These are phyloP conservation scores for Trichoderma lentiforme DNA, from an alignment of 2,329 filamentous ascomycete species.

Conservation along the genomic window DNA sequence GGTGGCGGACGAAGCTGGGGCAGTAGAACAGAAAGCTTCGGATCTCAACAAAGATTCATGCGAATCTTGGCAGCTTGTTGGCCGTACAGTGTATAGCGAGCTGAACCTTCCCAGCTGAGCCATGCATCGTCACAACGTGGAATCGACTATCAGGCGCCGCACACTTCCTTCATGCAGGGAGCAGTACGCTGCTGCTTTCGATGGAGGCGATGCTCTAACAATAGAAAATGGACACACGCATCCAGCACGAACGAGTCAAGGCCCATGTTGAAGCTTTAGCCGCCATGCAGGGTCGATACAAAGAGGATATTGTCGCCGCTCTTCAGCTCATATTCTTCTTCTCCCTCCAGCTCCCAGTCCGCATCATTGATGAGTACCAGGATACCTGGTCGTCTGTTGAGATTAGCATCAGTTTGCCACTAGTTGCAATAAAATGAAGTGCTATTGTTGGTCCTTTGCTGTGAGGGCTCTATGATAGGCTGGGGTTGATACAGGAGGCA, in stretches of 20 bases:
- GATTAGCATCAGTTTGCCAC: conserved; percentile 1
- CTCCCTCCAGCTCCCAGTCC: conserved; percentile 96
- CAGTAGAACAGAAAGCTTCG: background rate
- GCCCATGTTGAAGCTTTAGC: conserved; percentile 46
- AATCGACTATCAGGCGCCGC: background rate
- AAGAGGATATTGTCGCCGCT: conserved; percentile 85
- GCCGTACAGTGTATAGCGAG: background rate
- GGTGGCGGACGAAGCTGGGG: background rate
- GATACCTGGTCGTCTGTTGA: conserved; percentile 80
- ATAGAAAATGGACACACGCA: background rate
- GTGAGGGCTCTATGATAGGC: background rate
- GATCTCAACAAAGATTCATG: background rate
- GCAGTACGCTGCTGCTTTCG: background rate
- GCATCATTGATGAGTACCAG: conserved; percentile 96
- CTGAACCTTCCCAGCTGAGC: background rate
- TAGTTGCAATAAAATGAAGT: background rate
- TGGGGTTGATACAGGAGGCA: background rate
- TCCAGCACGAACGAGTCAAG: background rate
- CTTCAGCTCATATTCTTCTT: conserved; percentile 84
- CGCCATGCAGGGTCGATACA: conserved; percentile 93
- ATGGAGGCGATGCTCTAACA: background rate
- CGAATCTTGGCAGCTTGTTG: background rate
- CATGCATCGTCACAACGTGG: background rate
- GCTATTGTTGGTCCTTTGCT: background rate
- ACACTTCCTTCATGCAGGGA: background rate